Percentiles rank a stretch among this genome's conserved stretches.
These are phyloP conservation scores for Perilla frutescens DNA, from an alignment of 257 asterid genomes.

Conservation along the genomic window DNA sequence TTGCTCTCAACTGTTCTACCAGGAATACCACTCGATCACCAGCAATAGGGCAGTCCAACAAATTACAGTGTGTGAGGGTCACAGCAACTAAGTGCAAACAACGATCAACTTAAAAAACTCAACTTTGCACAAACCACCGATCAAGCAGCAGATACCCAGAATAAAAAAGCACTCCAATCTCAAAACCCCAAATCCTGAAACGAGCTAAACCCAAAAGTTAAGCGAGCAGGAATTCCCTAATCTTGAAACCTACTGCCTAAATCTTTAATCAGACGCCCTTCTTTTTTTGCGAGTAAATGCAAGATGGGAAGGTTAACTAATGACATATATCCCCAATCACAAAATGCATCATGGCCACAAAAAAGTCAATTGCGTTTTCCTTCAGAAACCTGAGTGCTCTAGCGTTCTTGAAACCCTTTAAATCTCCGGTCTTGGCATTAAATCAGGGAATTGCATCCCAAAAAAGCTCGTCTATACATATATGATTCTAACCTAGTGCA, in stretches of 20 bases:
- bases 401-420: slow-evolving; percentile 35
- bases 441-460: slow-evolving; percentile 50
- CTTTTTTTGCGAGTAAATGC: slow-evolving; percentile 17
- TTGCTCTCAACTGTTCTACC: slow-evolving; percentile 19
- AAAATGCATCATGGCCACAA: slow-evolving; percentile 37
- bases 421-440: slow-evolving; percentile 36
- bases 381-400: slow-evolving; percentile 38
- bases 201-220: slow-evolving; percentile 1
- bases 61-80: not conserved
- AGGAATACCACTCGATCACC: slow-evolving; percentile 14
- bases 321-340: slow-evolving; percentile 40
- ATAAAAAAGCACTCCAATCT: slow-evolving; percentile 13
- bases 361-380: slow-evolving; percentile 37
- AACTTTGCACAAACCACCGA: slow-evolving; percentile 11
- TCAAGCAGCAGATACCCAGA: slow-evolving; percentile 4
- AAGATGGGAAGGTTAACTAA: slow-evolving; percentile 16
- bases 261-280: slow-evolving; percentile 32
- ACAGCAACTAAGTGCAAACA: not conserved
- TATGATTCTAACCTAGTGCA: not conserved
- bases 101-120: slow-evolving; percentile 14
- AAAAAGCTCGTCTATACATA: slow-evolving; percentile 6
- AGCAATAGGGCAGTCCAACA: slow-evolving; percentile 6
- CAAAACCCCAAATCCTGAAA: slow-evolving; percentile 35
- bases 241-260: slow-evolving; percentile 9
- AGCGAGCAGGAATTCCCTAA: slow-evolving; percentile 33